A percentile compares a stretch with the other conserved stretches of the same genome.
Conservation (phyloP, 2,329 filamentous ascomycete genomes). For the Cordyceps fumosorosea region DNA sequence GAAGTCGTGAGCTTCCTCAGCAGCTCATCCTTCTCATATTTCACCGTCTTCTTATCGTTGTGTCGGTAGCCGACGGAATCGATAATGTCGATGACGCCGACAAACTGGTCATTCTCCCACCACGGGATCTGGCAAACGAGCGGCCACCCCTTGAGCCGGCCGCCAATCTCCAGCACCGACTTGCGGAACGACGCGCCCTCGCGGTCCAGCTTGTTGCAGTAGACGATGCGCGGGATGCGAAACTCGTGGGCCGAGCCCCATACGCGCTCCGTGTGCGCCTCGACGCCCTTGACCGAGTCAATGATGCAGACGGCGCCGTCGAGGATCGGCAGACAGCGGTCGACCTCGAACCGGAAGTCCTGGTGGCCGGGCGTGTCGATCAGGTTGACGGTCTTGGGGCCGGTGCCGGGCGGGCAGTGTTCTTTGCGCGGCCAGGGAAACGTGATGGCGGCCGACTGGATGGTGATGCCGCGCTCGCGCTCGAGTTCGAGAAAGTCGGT, state of each 20-base stretch:
- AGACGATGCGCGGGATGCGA: conserved; percentile 72
- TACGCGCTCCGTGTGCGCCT: conserved; percentile 94
- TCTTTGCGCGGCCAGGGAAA: conserved; percentile 77
- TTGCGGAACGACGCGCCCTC: conserved; percentile 74
- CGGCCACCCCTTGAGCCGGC: conserved; percentile 74
- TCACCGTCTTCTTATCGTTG: conserved; percentile 37
- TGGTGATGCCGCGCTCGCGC: conserved; percentile 87
- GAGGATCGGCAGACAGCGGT: conserved; percentile 79
- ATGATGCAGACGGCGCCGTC: conserved; percentile 91
- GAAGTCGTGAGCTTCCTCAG: conserved; percentile 34
- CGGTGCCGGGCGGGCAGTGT: conserved; percentile 31
- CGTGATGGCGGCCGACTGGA: conserved; percentile 93
- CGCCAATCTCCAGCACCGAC: conserved; percentile 79
- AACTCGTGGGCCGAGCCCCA: conserved; percentile 88
- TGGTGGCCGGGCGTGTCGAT: conserved; percentile 97
- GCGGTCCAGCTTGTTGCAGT: conserved; percentile 73
- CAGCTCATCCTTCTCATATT: conserved; percentile 24
- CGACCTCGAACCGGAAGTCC: conserved; percentile 94
- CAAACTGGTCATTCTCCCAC: conserved; percentile 77
- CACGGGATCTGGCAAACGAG: conserved; percentile 92
- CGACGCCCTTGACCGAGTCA: conserved; percentile 87
- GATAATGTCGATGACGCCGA: conserved; percentile 79
- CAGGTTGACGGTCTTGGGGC: conserved; percentile 69
- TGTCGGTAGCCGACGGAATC: conserved; percentile 70
- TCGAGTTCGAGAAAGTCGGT: conserved; percentile 96